Base-by-base conservation (phyloP, 805 yeast genomes). In the Scheffersomyces amazonensis region DNA sequence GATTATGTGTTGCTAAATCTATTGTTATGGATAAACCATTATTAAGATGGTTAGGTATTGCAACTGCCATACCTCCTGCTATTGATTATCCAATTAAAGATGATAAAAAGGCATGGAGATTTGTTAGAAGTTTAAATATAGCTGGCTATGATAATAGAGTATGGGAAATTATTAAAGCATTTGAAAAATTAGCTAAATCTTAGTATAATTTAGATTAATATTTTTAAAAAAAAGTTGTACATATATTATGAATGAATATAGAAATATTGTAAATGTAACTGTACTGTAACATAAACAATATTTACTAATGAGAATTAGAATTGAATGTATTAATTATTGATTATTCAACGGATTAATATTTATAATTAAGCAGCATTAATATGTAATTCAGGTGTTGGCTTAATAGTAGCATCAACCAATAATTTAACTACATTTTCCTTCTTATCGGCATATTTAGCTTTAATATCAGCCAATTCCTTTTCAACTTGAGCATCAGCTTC, bases 1-100 rank as follows among this genome's bases (percentile, higher is more conserved):
- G 96, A 0, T 69, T 93, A 32, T 91, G 98, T 59, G 73, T 81
- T 40, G 86, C 88, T 38, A 93, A 93, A 56, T 81, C 95, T 31
- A 78, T 93, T 3, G 89, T 96, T 43, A 84, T 77, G 69, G 98
- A 93, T 64, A 80, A 78, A 46, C 75, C 83, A 32, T 81, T 91
- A 17, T 78, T 87, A 48, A 47, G 74, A 39, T 50, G 60, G 28
- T 43, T 69, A 12, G 73, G 75, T 4, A 71, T 93, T 11, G 80
- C 89, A 5, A 86, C 95, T 1, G 72, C 78, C 34, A 89, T 93
- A 28, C 99, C 99, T 2, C 78, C 80, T 27, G 88, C 91, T 2
- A 66, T 93, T 35, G 98, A 93, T 60, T 93, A 93, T 55, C 99
- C 99, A 1, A 86, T 93, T 46, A 73, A 76, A 22, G 82, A 83